These are phyloP conservation scores for Blastobotrys apis DNA, from an alignment of 1,139 yeast species.

Conservation along the genomic window DNA sequence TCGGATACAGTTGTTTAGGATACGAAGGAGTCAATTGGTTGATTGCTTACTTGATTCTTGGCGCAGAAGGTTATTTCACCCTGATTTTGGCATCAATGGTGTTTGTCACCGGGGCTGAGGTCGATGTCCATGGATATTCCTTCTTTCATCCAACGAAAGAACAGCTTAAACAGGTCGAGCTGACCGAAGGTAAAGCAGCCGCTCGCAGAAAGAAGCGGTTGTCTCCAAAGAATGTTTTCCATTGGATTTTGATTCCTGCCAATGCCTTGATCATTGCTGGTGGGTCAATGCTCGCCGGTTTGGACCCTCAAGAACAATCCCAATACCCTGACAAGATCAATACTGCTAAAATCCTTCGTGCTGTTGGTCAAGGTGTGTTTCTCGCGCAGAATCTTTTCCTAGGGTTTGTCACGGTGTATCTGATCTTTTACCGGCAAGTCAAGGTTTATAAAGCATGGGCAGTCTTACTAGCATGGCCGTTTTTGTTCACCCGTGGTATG, in stretches of 20 bases:
- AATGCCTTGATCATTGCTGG: slow-evolving; percentile 26
- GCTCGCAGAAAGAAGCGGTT: neutral
- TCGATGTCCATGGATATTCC: slow-evolving; percentile 2
- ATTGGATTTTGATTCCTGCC: slow-evolving; percentile 24
- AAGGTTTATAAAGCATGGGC: slow-evolving; percentile 15
- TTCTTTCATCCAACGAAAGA: slow-evolving; percentile 6
- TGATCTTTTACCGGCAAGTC: slow-evolving; percentile 13
- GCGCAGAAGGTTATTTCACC: slow-evolving; percentile 28
- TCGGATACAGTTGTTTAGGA: slow-evolving; percentile 39
- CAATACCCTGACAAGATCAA: slow-evolving; percentile 10
- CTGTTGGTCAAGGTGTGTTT: slow-evolving; percentile 27
- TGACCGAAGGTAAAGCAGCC: neutral
- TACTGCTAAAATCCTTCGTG: slow-evolving; percentile 21
- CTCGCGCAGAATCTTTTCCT: slow-evolving; percentile 17
- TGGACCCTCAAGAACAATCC: neutral
- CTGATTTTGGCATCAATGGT: slow-evolving; percentile 21
- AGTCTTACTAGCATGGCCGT: slow-evolving; percentile 24
- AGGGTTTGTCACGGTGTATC: slow-evolving; percentile 1
- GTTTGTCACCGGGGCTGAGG: slow-evolving; percentile 14
- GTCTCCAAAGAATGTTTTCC: slow-evolving; percentile 18
- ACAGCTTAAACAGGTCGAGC: neutral
- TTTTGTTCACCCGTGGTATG: slow-evolving; percentile 20
- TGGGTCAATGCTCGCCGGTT: slow-evolving; percentile 21
- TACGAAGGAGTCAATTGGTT: slow-evolving; percentile 35
- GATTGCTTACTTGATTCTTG: slow-evolving; percentile 26